Evolutionary conservation across 106 monocot genomes (phyloP), one percentile per base, ranked within the genome.

Genomic region (Apostasia ramifera): DNA sequence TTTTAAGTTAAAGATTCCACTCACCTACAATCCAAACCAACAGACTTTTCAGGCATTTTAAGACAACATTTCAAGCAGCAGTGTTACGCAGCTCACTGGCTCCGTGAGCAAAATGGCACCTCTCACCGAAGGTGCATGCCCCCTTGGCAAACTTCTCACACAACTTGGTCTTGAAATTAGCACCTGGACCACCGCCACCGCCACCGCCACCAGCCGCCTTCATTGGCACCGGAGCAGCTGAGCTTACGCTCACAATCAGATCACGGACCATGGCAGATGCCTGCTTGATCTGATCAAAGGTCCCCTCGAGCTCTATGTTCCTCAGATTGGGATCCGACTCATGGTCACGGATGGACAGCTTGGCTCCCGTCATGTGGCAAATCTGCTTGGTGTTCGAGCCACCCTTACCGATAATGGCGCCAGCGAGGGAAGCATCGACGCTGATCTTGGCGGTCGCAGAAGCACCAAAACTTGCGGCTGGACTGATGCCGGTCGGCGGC

Each of bases 371-470:
- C 39, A 76, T 47, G 7, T 87, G 81, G 75, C 79, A 84, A 15
- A 91, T 84, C 45, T 91, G 87, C 70, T 91, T 91, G 0, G 91
- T 82, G 73, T 91, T 87, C 48, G 76, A 71, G 37, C 91, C 91
- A 26, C 84, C 87, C 70, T 91, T 91, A 2, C 87, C 87, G 47
- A 91, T 91, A 38, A 91, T 88, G 45, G 80, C 91, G n/a, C 87
- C 91, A 47, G 87, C 78, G 2, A 91, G 74, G n/a, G 90, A 83
- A 6, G 90, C 86, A 57, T 91, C 86, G 3, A 91, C 83, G 37
- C 90, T 86, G 11, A 91, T 91, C 76, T 91, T 91, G 14, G 86
- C 86, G 5, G 90, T 86, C 1, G 91, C 91, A 8, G 87, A 88
- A 13, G 81, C 82, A 40, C 87, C 87, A 65, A 91, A 91, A 68